Base-by-base conservation (phyloP, 192 early-diverging fungal genomes). In the Coemansia sp. region DNA sequence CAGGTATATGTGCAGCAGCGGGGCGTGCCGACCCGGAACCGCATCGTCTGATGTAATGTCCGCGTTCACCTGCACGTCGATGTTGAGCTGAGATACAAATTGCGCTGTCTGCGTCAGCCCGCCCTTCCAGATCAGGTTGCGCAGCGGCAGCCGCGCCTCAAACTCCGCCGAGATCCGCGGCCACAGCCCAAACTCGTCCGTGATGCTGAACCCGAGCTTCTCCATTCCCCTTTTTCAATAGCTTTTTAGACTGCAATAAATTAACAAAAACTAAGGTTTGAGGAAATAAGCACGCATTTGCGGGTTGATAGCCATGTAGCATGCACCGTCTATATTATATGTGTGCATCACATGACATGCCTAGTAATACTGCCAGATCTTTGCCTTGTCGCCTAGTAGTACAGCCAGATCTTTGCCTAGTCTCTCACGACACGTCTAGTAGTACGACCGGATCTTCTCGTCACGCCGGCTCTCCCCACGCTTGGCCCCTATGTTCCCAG, bases 61-160 rank as follows among this genome's bases (percentile, higher is more conserved):
- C 48, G 25, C 48, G 48, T 50, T 50, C 6, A 50, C 28, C 1
- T 2, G 14, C n/a, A 50, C 27, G 5, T n/a, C 25, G 28, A 25
- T 25, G 42, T 21, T 8, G 22, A 91, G 76, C 58, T 79, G 81
- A 45, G 75, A 65, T 43, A 91, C 86, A 42, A 81, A 83, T 21
- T 85, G 79, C 44, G 81, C 67, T n/a, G 85, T 64, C 24, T 87
- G 77, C 47, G 86, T 84, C 19, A 80, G 77, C 4, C 88, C 83
- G 14, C 89, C 85, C 48, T 87, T 89, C 87, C 92, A 95, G 27
- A 81, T 79, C 12, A 95, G 64, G 59, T 92, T 91, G 32, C 87
- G 82, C 24, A 95, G 79, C 2, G 93, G 93, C 29, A 95, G 82
- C n/a, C 89, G 81, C 24, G 77, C 58, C 25, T 56, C 65, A 40